phyloP scores from a whole-genome alignment of 2,329 filamentous ascomycete genomes.

The Calonectria hongkongensis region DNA sequence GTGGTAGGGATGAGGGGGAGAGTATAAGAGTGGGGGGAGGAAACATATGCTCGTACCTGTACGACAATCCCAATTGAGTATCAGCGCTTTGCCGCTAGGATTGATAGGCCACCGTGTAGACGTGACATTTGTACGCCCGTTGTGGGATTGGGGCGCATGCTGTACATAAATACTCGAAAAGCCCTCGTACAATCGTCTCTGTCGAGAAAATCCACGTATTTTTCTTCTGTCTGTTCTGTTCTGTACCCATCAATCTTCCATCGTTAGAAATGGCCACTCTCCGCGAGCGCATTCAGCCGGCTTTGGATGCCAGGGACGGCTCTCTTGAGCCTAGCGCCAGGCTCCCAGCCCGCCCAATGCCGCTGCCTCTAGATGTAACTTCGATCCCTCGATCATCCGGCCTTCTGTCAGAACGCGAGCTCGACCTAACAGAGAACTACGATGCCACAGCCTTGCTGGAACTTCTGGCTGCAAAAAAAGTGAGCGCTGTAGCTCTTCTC shows the following conservation, averaged over 20 bases:
- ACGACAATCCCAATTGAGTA: not conserved
- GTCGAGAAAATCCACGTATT: not conserved
- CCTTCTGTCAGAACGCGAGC: not conserved
- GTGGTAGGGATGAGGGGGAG: conserved; percentile 2
- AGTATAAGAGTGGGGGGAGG: not conserved
- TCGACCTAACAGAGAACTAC: conserved; percentile 24
- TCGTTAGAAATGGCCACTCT: not conserved
- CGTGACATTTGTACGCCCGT: conserved; percentile 7
- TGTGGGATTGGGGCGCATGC: not conserved
- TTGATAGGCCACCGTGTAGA: not conserved
- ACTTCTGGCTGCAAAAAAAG: not conserved
- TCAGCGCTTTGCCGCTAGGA: not conserved
- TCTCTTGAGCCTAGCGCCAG: not conserved
- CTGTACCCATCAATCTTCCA: not conserved
- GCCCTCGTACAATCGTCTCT: not conserved
- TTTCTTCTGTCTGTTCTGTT: not conserved
- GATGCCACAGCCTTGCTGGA: conserved; percentile 16
- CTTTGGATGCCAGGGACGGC: not conserved
- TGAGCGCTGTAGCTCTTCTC: not conserved
- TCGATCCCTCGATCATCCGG: conserved; percentile 3
- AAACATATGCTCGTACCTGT: conserved; percentile 6
- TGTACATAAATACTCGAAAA: not conserved
- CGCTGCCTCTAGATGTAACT: not conserved
- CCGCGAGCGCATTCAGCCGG: conserved; percentile 3
- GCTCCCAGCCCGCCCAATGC: not conserved